A percentile compares a stretch with the other conserved stretches of the same genome.
phyloP scores from a whole-genome alignment of 225 moss, liverwort and hornwort species.

The Pseudisothecium myosuroides region DNA sequence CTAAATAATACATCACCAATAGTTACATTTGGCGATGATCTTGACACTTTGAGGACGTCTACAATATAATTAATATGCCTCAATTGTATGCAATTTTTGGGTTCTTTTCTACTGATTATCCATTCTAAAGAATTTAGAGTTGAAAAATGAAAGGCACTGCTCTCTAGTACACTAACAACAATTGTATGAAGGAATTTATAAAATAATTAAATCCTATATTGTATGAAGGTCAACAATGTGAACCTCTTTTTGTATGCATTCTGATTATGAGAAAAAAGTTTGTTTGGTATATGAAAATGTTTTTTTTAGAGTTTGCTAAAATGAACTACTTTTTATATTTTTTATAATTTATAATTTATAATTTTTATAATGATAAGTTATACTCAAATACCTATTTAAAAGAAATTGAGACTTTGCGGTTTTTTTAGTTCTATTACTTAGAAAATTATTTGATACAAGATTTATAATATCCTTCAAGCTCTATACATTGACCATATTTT shows the following conservation, averaged over 20 bases:
- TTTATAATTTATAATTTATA: too few relatives aligned
- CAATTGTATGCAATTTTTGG: fast-evolving
- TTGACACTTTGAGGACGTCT: too few relatives aligned
- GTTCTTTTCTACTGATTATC: neutral
- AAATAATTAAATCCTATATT: neutral
- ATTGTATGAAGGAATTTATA: neutral
- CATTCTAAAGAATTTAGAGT: neutral
- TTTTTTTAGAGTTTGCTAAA: neutral
- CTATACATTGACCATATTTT: neutral
- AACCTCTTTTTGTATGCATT: neutral
- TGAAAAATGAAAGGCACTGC: neutral
- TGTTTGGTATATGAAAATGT: too few relatives aligned
- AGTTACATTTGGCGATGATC: too few relatives aligned
- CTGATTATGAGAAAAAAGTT: neutral
- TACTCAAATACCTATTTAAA: neutral
- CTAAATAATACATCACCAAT: too few relatives aligned
- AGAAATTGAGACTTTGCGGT: fast-evolving
- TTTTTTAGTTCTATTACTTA: neutral
- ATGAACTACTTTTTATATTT: neutral
- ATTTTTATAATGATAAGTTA: too few relatives aligned
- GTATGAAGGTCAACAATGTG: neutral
- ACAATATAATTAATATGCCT: neutral
- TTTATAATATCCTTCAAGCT: neutral
- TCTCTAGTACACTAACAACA: neutral
- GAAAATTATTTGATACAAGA: neutral